Percentiles rank a stretch among this genome's conserved stretches.
These are phyloP conservation scores for Hylodesmum podocarpum DNA, from an alignment of 306 rosid genomes.

Conservation along the genomic window DNA sequence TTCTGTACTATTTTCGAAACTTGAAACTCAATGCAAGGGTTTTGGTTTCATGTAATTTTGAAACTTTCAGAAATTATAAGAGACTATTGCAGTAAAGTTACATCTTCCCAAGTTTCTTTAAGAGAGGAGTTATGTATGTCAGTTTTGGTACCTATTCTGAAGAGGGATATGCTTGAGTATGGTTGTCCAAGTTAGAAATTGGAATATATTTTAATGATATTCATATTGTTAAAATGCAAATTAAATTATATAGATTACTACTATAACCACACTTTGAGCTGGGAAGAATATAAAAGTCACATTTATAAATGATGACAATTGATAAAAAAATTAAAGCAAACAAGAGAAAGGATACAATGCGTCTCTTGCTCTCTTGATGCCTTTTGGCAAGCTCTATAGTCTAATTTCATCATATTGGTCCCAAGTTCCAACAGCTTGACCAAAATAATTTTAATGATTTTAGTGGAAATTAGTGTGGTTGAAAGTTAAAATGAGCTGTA, in stretches of 20 bases:
- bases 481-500: background rate
- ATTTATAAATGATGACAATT: background rate
- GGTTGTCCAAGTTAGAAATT: background rate
- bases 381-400: background rate
- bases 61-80: background rate
- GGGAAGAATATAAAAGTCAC: background rate
- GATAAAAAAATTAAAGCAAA: background rate
- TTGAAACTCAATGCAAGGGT: background rate
- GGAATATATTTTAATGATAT: background rate
- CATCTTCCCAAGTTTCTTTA: background rate
- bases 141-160: background rate
- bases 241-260: background rate
- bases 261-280: background rate
- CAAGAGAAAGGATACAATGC: background rate
- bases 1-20: background rate
- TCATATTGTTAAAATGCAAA: background rate
- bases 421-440: background rate
- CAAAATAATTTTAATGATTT: background rate
- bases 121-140: background rate
- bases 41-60: background rate
- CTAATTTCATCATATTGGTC: background rate
- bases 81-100: background rate
- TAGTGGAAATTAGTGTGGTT: background rate
- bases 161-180: background rate
- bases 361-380: constrained; percentile 7